Conservation (phyloP, 225 moss, liverwort and hornwort species). For the Asterella californica region DNA sequence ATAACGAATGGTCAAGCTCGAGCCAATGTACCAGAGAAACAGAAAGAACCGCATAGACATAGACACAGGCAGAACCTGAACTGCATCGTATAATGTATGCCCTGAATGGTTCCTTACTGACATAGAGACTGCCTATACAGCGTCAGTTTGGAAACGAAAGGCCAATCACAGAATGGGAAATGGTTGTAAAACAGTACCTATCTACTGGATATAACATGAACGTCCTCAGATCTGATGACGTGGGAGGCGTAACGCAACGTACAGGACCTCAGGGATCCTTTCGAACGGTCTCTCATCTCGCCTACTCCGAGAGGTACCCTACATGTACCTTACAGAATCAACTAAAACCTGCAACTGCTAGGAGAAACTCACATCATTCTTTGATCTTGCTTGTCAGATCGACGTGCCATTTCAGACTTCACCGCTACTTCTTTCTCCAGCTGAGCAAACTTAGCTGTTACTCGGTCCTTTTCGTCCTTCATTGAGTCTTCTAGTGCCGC, state of each 20-base stretch:
- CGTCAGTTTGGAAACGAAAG: too few relatives aligned
- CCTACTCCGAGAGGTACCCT: background rate
- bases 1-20: too few relatives aligned
- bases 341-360: background rate
- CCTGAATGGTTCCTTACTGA: too few relatives aligned
- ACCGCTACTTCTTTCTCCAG: constrained; percentile 64
- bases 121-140: too few relatives aligned
- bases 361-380: constrained; percentile 56
- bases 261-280: background rate
- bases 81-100: too few relatives aligned
- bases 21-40: too few relatives aligned
- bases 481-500: constrained; percentile 55
- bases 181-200: too few relatives aligned
- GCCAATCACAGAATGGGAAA: too few relatives aligned
- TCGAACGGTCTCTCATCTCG: too few relatives aligned
- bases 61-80: too few relatives aligned
- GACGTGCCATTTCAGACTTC: constrained; percentile 73
- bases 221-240: background rate
- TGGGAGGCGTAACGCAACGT: background rate
- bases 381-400: constrained; percentile 82
- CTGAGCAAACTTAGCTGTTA: constrained; percentile 49
- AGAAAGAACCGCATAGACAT: too few relatives aligned
- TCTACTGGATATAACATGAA: too few relatives aligned
- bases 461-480: constrained; percentile 61
- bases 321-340: constrained; percentile 14